Evolutionary conservation across 2,329 filamentous ascomycete species (phyloP).

Genomic region (Exophiala aquamarina): DNA sequence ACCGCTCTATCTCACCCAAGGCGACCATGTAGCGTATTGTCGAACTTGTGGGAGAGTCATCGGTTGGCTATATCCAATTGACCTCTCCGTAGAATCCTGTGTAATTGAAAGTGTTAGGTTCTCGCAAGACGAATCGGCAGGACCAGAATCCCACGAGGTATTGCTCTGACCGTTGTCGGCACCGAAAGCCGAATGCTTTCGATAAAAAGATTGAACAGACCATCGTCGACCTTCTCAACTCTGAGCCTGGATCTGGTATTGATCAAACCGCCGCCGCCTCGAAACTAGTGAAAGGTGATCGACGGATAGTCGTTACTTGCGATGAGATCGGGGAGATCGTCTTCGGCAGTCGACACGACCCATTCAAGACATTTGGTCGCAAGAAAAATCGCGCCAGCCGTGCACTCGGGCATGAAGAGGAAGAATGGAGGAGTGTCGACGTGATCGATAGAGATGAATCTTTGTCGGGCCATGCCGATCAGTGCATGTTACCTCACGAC

Average conservation of each 20-base stretch:
- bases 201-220: constrained; percentile 53
- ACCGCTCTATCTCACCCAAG: constrained; percentile 53
- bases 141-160: constrained; percentile 48
- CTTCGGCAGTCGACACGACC: constrained; percentile 49
- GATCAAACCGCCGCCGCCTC: constrained; percentile 28
- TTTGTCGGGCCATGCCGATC: background rate
- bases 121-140: constrained; percentile 34
- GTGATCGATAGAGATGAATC: constrained; percentile 29
- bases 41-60: constrained; percentile 55
- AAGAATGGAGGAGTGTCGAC: constrained; percentile 46
- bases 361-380: constrained; percentile 46
- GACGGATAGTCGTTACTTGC: constrained; percentile 50
- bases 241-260: constrained; percentile 33
- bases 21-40: constrained; percentile 43
- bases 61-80: constrained; percentile 6
- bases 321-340: constrained; percentile 51
- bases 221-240: constrained; percentile 36
- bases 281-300: constrained; percentile 48
- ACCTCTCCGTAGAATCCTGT: too few species aligned
- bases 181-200: constrained; percentile 49
- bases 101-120: too few species aligned
- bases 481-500: constrained; percentile 3
- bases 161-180: constrained; percentile 57
- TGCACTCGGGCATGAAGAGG: constrained; percentile 36
- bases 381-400: constrained; percentile 47